phyloP scores from a whole-genome alignment of 202 grass and related monocot species.

The Alloteropsis angusta region DNA sequence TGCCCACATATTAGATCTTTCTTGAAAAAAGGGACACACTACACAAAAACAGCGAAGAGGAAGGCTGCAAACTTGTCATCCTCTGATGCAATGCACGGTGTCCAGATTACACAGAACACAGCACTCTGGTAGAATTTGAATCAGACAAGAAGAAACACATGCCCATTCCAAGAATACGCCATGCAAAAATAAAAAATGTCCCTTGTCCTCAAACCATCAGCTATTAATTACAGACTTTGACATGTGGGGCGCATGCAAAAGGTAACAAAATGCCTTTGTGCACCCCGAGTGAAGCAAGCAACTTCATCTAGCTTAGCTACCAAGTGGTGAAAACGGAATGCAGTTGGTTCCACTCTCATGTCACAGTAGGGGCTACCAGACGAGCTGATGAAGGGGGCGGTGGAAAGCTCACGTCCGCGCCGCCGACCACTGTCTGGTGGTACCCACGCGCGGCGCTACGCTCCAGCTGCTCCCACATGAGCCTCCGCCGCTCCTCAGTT shows the following conservation, averaged over 20 bases:
- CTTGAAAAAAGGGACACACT: background rate
- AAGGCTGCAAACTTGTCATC: conserved; percentile 20
- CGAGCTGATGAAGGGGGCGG: conserved; percentile 31
- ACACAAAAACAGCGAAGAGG: background rate
- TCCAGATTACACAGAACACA: conserved; percentile 25
- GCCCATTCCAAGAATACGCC: conserved; percentile 41
- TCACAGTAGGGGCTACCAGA: conserved; percentile 41
- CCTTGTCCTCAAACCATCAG: conserved; percentile 38
- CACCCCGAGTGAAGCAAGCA: conserved; percentile 39
- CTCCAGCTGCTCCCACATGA: conserved; percentile 81
- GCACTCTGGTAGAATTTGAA: conserved; percentile 20
- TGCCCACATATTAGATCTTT: background rate
- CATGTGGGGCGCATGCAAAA: conserved; percentile 37
- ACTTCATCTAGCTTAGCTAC: conserved; percentile 56
- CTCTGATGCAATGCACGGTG: conserved; percentile 8
- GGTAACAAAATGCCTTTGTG: conserved; percentile 58
- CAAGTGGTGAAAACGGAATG: conserved; percentile 15
- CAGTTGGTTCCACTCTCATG: conserved; percentile 32
- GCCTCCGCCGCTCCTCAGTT: conserved; percentile 46
- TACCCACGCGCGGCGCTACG: conserved; percentile 27
- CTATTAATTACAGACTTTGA: conserved; percentile 75
- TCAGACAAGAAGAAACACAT: conserved; percentile 30
- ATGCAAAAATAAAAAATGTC: conserved; percentile 44
- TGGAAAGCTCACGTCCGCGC: conserved; percentile 14
- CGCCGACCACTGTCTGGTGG: conserved; percentile 27